Percentiles rank a stretch among this genome's conserved stretches.
Evolutionary conservation across 179 eudicot species (phyloP).

Genomic region (Heliamphora pulchella): DNA sequence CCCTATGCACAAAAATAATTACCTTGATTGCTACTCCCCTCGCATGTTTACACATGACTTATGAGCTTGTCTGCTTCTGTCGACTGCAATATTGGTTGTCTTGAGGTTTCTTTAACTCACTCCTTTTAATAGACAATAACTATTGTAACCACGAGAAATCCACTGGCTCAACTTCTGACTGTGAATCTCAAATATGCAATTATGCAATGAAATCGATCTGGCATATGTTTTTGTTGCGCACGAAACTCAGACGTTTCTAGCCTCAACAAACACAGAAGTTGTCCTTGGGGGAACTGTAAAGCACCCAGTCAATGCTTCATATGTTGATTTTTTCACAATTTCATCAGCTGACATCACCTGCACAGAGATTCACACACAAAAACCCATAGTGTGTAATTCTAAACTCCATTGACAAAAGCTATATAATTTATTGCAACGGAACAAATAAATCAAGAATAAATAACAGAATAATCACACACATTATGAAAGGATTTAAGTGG

Average conservation of each 20-base stretch:
- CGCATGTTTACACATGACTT: not conserved
- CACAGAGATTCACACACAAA: constrained; percentile 10
- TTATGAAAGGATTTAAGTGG: no score
- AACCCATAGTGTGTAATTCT: not conserved
- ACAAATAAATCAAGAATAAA: no score
- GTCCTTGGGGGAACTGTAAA: constrained; percentile 70
- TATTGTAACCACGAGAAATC: not conserved
- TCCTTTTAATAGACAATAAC: not conserved
- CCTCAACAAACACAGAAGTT: constrained; percentile 79
- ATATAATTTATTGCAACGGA: not conserved
- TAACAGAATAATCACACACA: no score
- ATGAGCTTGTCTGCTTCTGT: not conserved
- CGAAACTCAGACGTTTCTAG: constrained; percentile 24
- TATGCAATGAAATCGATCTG: not conserved
- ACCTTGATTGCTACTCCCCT: not conserved
- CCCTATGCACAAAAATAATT: not conserved
- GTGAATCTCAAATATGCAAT: not conserved
- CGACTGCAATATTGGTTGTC: not conserved
- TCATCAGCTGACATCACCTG: constrained; percentile 65
- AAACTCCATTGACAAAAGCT: not conserved
- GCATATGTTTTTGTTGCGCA: not conserved
- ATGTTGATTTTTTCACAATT: constrained; percentile 53
- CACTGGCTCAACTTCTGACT: not conserved
- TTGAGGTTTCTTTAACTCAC: not conserved
- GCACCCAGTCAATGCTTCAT: constrained; percentile 59